These are phyloP conservation scores for Nitzschia sp. DNA, from an alignment of 108 stramenopile species.

Conservation along the genomic window DNA sequence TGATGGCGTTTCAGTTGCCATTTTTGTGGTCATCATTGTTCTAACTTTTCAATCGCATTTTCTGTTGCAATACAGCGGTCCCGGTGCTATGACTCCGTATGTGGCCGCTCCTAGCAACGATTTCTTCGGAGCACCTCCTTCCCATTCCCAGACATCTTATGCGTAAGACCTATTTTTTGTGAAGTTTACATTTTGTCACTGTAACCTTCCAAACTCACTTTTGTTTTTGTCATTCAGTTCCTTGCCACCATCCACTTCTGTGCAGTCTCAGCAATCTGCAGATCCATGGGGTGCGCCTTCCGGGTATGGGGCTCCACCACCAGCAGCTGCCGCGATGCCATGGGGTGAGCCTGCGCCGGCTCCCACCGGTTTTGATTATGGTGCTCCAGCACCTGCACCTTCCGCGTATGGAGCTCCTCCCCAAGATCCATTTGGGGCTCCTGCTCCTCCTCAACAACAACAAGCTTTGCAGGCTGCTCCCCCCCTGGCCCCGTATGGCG, in stretches of 20 bases:
- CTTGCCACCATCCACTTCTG: conserved; percentile 35
- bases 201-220: too few relatives aligned
- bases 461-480: not conserved
- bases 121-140: conserved; percentile 27
- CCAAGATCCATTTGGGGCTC: not conserved
- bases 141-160: conserved; percentile 21
- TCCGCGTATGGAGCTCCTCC: conserved; percentile 15
- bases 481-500: too few relatives aligned
- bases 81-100: conserved; percentile 22
- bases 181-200: not conserved
- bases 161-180: conserved; percentile 5
- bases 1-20: not conserved
- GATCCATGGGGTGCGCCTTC: conserved; percentile 19
- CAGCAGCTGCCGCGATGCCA: not conserved
- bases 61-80: too few relatives aligned
- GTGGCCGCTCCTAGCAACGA: conserved; percentile 1
- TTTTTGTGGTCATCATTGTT: not conserved
- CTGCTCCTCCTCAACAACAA: conserved; percentile 2
- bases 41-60: not conserved
- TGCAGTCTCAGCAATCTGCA: conserved; percentile 7
- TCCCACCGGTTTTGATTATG: not conserved
- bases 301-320: conserved; percentile 10
- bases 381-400: conserved; percentile 23
- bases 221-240: conserved; percentile 34
- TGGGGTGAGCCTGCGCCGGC: not conserved